phyloP scores from a whole-genome alignment of 2,329 filamentous ascomycete species.

The Ophiostoma novo-ulmi region DNA sequence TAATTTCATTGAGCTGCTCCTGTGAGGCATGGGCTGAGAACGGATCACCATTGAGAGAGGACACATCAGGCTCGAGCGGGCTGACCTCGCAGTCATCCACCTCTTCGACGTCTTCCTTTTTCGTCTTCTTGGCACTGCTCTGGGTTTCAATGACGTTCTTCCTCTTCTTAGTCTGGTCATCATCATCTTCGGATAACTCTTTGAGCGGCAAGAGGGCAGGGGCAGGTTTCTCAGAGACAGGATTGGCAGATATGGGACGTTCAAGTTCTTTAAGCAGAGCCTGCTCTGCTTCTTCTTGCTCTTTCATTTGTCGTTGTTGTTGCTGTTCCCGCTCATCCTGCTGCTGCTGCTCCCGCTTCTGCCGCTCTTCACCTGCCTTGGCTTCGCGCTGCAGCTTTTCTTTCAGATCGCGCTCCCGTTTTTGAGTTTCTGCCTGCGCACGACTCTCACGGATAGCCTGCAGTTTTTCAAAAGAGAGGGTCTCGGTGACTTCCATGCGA shows the following conservation, averaged over 20 bases:
- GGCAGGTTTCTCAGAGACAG: background rate
- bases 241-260: background rate
- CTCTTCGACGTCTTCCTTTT: slow-evolving; percentile 9
- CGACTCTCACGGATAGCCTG: slow-evolving; percentile 43
- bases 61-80: slow-evolving; percentile 13
- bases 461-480: slow-evolving; percentile 50
- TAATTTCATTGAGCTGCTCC: background rate
- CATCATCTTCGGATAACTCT: background rate
- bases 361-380: background rate
- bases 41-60: background rate
- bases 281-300: background rate
- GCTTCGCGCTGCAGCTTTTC: slow-evolving; percentile 19
- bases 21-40: background rate
- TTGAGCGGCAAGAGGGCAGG: background rate
- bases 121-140: background rate
- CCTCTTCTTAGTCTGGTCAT: background rate
- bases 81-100: slow-evolving; percentile 15
- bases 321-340: background rate
- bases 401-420: slow-evolving; percentile 20
- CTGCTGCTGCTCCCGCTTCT: slow-evolving; percentile 14
- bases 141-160: background rate
- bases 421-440: slow-evolving; percentile 32
- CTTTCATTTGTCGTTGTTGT: background rate
- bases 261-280: background rate
- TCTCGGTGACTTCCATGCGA: slow-evolving; percentile 54